Base-by-base conservation (phyloP, 257 asterid species). In the Solanum sparsipilum region DNA sequence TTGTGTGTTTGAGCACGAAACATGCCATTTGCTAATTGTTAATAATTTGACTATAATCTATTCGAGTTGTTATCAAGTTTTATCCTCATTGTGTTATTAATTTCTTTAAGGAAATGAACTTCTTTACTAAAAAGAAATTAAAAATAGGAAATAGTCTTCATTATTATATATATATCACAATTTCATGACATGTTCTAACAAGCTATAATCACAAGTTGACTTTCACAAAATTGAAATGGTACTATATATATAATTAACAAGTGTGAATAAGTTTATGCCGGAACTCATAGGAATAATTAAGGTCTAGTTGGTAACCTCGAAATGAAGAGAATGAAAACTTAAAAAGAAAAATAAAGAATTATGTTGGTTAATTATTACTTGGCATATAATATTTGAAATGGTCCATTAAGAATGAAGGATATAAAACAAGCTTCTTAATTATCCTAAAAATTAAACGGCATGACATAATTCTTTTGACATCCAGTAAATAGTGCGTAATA, bases 1-100 rank as follows among this genome's bases (percentile, higher is more conserved):
- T 44, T 79, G 65, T 27, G 85, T 44, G 60, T n/a, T 10, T 63
- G 41, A 39, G 85, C 85, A 70, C 74, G 85, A 67, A 87, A 70
- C 86, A 79, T 46, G 85, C 65, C 85, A 16, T 79, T 79, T 44
- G 65, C 16, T 79, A 44, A 82, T 84, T 84, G 84, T 89, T 75
- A 11, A 73, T 74, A 35, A 23, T 38, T 76, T 72, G 68, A 76
- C 18, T 35, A 34, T 60, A 84, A 86, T 86, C 15, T 44, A 79
- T 25, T 79, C 67, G 3, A 79, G 31, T 15, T 16, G 9, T 79
- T 41, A 8, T 79, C 65, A 79, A 15, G 67, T 27, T 79, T 44
- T 21, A 8, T 44, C 16, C 46, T 34, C 36, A 46, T 27, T 44
- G 67, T 8, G 16, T 7, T 27, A 52, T 44, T 16, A 8, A 7